Base-by-base conservation (phyloP, 345 rosid genomes). In the Citrus sinensis region DNA sequence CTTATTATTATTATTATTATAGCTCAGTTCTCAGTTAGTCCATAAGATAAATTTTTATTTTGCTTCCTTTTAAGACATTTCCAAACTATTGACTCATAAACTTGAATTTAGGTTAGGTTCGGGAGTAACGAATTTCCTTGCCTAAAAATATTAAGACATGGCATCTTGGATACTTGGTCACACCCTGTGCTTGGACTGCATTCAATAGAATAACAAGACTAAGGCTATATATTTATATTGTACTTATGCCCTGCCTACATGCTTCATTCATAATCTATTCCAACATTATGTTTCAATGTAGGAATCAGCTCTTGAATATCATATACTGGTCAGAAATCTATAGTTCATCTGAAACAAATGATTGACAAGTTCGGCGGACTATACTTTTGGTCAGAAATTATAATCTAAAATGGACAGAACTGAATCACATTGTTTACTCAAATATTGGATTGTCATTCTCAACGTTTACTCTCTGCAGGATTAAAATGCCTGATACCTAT, bases 401-500 rank as follows among this genome's bases (percentile, higher is more conserved):
- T 24, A 25, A 72, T 27, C 67, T 61, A 16, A 40, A 27, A 35
- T 58, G 9, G 51, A 10, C 27, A 40, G 20, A 27, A 27, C 30
- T 40, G 11, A 42, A 22, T 24, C 27, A 40, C 56, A 17, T 8
- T 74, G 19, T 27, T 40, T 40, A 25, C 58, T 16, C 19, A 74
- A 61, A 74, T 67, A 4, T 67, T 51, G n/a, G 32, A 17, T 66
- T 40, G 17, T 66, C 64, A 32, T 67, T 56, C 40, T 55, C 39
- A 34, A 24, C 11, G 16, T 56, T 24, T 67, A 34, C 16, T 25
- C 66, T 56, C 13, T 85, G 63, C 94, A 95, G 98, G 90, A 90
- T 95, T 78, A 87, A 87, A 85, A 95, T 95, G 98, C 98, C 98
- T 74, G 89, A 87, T 74, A 93, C 97, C 16, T 93, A 87, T 81